phyloP scores from a whole-genome alignment of 139 green algal species.

The Chlorella vulgaris region DNA sequence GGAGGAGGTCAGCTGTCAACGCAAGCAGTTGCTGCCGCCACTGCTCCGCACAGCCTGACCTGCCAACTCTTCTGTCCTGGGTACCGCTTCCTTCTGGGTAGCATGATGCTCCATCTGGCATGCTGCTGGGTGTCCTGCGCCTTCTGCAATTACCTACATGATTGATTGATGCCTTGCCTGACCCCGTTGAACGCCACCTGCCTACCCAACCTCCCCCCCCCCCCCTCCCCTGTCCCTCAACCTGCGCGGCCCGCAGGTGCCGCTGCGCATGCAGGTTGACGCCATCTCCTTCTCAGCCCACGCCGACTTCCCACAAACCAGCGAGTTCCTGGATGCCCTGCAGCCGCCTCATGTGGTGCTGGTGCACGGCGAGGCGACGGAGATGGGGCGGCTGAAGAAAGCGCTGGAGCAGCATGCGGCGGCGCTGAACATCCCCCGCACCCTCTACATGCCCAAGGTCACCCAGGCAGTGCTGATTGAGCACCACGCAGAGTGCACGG shows the following conservation, averaged over 20 bases:
- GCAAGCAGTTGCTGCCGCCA: too few species aligned
- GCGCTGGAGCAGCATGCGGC: slow-evolving; percentile 71
- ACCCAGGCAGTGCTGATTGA: slow-evolving; percentile 66
- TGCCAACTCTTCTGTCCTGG: too few species aligned
- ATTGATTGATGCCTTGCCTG: too few species aligned
- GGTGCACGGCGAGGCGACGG: slow-evolving; percentile 93
- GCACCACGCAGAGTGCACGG: slow-evolving; percentile 68
- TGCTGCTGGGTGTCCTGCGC: too few species aligned
- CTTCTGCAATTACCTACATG: too few species aligned
- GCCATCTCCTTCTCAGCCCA: slow-evolving; percentile 98
- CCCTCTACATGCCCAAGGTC: slow-evolving; percentile 69
- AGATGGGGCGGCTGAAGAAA: slow-evolving; percentile 83
- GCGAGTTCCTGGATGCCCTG: slow-evolving; percentile 87
- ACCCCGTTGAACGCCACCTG: too few species aligned
- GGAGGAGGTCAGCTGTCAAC: too few species aligned
- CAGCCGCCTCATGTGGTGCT: slow-evolving; percentile 90
- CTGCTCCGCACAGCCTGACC: too few species aligned
- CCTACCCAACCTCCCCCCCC: background rate
- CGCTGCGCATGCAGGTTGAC: slow-evolving; percentile 86
- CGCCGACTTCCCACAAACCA: slow-evolving; percentile 97
- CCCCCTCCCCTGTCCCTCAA: background rate
- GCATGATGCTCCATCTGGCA: too few species aligned
- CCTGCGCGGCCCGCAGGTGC: slow-evolving; percentile 55
- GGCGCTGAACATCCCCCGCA: slow-evolving; percentile 49
- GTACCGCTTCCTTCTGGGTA: too few species aligned